A percentile compares a stretch with the other conserved stretches of the same genome.
Evolutionary conservation across 2,329 filamentous ascomycete species (phyloP).

Genomic region (Hypomyces rosellus): DNA sequence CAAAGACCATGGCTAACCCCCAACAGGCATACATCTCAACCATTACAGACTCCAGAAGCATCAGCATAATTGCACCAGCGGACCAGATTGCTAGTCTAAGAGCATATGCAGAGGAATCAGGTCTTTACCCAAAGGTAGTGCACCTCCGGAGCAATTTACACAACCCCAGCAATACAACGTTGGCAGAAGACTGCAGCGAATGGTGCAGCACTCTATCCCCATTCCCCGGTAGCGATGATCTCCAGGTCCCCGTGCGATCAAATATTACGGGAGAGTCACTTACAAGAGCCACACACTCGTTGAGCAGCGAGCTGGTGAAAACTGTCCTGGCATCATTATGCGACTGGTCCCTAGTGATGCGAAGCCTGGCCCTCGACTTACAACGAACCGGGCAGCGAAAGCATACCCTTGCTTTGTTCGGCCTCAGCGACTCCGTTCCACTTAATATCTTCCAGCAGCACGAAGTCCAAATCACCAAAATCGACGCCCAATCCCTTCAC

Average conservation of each 20-base stretch:
- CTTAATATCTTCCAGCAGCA: constrained; percentile 6
- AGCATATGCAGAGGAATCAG: constrained; percentile 9
- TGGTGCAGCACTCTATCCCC: constrained; percentile 4
- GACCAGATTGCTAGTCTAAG: constrained; percentile 8
- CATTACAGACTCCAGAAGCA: constrained; percentile 12
- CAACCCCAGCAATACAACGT: constrained; percentile 8
- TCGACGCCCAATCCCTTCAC: constrained; percentile 7
- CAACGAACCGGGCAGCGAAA: constrained; percentile 4
- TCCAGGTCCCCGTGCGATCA: constrained; percentile 11
- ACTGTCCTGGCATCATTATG: constrained; percentile 13
- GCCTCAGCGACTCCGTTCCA: constrained; percentile 14
- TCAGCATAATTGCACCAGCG: constrained; percentile 12
- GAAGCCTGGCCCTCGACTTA: constrained; percentile 10
- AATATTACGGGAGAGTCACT: constrained; percentile 11
- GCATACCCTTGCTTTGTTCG: constrained; percentile 13
- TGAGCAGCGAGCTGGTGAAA: constrained; percentile 13
- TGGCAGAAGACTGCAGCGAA: constrained; percentile 12
- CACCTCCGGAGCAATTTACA: constrained; percentile 16
- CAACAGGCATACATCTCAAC: constrained; percentile 14
- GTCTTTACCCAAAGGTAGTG: constrained; percentile 13
- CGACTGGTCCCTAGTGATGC: constrained; percentile 13
- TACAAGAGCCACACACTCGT: neutral
- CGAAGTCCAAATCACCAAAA: constrained; percentile 12
- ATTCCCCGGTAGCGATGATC: constrained; percentile 3
- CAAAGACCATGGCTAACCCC: neutral